Evolutionary conservation across 2,329 filamentous ascomycete genomes (phyloP), one percentile per base, ranked within the genome.

Genomic region (Clonostachys rhizophaga): DNA sequence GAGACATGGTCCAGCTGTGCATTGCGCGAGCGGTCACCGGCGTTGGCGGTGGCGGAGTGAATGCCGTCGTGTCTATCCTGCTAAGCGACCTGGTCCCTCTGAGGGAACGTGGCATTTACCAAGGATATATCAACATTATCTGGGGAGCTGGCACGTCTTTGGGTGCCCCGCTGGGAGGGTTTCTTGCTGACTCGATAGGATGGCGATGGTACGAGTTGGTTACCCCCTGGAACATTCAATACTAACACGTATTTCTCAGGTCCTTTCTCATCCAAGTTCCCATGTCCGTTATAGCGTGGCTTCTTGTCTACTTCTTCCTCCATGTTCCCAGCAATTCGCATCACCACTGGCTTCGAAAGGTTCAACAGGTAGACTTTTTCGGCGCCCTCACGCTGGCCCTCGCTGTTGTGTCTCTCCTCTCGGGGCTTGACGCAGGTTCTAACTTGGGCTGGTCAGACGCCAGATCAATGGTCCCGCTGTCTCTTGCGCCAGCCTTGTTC

Each of bases 201-300:
- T 91, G 87, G 87, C 72, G 87, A 53, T 90, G 86, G 83, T 82
- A 66, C 59, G 70, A 58, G 35, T 44, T 20, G 40, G 46, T 41
- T 42, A 43, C 14, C 14, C 13, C 18, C 18, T 18, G 4, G 18
- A 4, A 18, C 18, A 18, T 18, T 18, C 18, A 18, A 18, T 18
- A 18, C 18, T 18, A 18, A 46, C 34, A 42, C 30, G 9, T 9
- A 4, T 47, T 49, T 49, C 14, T 34, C 18, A 83, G 79, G 84
- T 78, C 86, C 0, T 92, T 94, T 58, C 63, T 89, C 12, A 74
- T 74, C 3, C 89, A 92, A 60, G 78, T 80, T 0, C 88, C 88
- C 3, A 60, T 90, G 6, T 87, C 86, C 49, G 59, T 84, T 8
- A 44, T 84, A 3, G 87, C 87, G 2, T 81, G 87, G 54, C 42